Conservation (phyloP, 768 basidiomycete species). For the Trametes gibbosa region DNA sequence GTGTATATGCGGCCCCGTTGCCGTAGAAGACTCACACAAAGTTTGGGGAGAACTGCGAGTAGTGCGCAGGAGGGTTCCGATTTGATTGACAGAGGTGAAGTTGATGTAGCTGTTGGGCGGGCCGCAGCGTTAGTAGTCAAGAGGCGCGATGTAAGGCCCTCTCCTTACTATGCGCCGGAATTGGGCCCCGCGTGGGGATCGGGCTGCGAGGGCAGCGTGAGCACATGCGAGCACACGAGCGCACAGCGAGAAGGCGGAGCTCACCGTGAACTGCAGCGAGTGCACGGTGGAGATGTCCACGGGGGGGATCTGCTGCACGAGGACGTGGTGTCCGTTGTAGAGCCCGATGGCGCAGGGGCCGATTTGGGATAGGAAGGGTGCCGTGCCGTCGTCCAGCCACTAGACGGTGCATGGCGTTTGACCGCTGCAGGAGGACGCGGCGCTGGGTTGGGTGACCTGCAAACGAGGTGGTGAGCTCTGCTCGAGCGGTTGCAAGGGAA, state of each 20-base stretch:
- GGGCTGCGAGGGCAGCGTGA: constrained; percentile 38
- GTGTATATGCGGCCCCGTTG: too few relatives aligned
- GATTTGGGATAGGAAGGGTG: constrained; percentile 47
- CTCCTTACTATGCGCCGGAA: constrained; percentile 55
- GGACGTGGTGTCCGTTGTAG: constrained; percentile 56
- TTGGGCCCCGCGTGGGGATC: constrained; percentile 54
- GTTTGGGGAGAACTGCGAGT: constrained; percentile 41
- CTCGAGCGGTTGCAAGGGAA: not conserved
- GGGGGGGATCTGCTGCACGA: constrained; percentile 55
- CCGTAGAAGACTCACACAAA: constrained; percentile 46
- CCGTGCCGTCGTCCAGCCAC: constrained; percentile 63
- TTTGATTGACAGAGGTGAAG: constrained; percentile 43
- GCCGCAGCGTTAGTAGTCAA: not conserved
- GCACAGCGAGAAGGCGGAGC: constrained; percentile 15
- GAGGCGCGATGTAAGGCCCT: not conserved
- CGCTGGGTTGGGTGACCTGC: constrained; percentile 48
- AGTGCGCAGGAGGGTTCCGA: constrained; percentile 15
- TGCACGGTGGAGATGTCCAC: constrained; percentile 48
- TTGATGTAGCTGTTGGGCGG: constrained; percentile 53
- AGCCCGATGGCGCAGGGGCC: constrained; percentile 55
- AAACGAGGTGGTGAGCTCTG: not conserved
- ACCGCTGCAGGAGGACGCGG: constrained; percentile 46
- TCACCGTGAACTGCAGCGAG: constrained; percentile 57
- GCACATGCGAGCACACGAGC: not conserved
- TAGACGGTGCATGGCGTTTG: constrained; percentile 51